These are phyloP conservation scores for Passiflora organensis DNA, from an alignment of 345 rosid species.

Conservation along the genomic window DNA sequence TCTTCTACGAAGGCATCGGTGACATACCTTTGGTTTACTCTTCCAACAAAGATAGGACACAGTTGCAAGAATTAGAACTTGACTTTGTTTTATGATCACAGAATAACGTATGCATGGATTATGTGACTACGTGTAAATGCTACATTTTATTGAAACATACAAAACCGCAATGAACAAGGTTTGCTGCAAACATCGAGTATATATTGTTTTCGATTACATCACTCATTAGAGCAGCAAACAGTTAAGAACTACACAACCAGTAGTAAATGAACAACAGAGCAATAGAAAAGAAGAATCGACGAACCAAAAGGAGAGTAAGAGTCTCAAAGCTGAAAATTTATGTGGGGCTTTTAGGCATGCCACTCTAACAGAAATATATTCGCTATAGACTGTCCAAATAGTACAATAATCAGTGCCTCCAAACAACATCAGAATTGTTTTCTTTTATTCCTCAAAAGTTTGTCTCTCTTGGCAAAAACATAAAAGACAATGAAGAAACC, in stretches of 20 bases:
- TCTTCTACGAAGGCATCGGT: slow-evolving; percentile 30
- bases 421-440: slow-evolving; percentile 76
- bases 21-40: slow-evolving; percentile 31
- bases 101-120: neutral
- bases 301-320: slow-evolving; percentile 6
- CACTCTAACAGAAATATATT: slow-evolving; percentile 16
- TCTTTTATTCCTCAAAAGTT: slow-evolving; percentile 70
- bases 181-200: too few species aligned
- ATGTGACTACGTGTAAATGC: neutral
- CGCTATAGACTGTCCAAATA: slow-evolving; percentile 28
- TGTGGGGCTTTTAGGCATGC: slow-evolving; percentile 9
- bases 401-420: slow-evolving; percentile 27
- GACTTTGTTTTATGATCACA: slow-evolving; percentile 29
- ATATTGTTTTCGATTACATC: too few species aligned
- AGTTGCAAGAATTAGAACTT: slow-evolving; percentile 30
- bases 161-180: too few species aligned
- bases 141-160: neutral
- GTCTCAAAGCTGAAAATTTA: slow-evolving; percentile 12
- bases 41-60: slow-evolving; percentile 21
- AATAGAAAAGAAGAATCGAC: slow-evolving; percentile 1
- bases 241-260: neutral
- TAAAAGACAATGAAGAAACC: slow-evolving; percentile 56
- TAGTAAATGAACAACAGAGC: neutral
- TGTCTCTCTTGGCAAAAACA: slow-evolving; percentile 52
- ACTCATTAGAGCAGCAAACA: too few species aligned